These are phyloP conservation scores for Paraphaeosphaeria minitans DNA, from an alignment of 2,329 filamentous ascomycete genomes.

Conservation along the genomic window DNA sequence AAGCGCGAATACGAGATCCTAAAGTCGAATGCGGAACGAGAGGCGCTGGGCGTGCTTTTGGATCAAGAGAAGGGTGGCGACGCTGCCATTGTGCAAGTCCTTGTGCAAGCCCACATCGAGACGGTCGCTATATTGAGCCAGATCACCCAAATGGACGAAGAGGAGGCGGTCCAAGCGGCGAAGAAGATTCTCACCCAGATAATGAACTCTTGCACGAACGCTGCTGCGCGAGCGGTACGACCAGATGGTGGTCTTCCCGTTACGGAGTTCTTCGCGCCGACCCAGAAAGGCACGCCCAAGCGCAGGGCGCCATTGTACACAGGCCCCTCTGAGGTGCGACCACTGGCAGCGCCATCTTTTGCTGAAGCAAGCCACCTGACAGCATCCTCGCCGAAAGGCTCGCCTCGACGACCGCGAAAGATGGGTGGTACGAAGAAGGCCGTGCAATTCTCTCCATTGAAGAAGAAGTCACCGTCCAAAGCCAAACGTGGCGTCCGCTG, in stretches of 20 bases:
- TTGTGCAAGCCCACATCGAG: constrained; percentile 90
- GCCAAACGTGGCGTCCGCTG: constrained; percentile 82
- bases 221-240: constrained; percentile 84
- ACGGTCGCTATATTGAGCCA: constrained; percentile 82
- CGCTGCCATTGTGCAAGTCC: constrained; percentile 75
- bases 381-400: constrained; percentile 71
- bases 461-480: constrained; percentile 69
- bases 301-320: constrained; percentile 61
- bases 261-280: constrained; percentile 70
- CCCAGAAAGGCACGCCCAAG: constrained; percentile 76
- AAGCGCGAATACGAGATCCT: constrained; percentile 84
- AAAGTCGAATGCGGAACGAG: constrained; percentile 80
- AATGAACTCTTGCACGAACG: constrained; percentile 74
- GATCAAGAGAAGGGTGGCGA: constrained; percentile 86
- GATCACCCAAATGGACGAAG: constrained; percentile 80
- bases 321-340: constrained; percentile 56
- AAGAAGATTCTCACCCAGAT: constrained; percentile 78
- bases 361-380: constrained; percentile 47
- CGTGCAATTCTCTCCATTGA: constrained; percentile 79
- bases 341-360: constrained; percentile 37
- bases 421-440: constrained; percentile 67
- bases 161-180: constrained; percentile 80
- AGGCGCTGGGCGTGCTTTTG: constrained; percentile 75
- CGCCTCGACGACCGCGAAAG: constrained; percentile 77
- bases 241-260: constrained; percentile 74